These are phyloP conservation scores for Solanum pennellii DNA, from an alignment of 257 asterid genomes.

Conservation along the genomic window DNA sequence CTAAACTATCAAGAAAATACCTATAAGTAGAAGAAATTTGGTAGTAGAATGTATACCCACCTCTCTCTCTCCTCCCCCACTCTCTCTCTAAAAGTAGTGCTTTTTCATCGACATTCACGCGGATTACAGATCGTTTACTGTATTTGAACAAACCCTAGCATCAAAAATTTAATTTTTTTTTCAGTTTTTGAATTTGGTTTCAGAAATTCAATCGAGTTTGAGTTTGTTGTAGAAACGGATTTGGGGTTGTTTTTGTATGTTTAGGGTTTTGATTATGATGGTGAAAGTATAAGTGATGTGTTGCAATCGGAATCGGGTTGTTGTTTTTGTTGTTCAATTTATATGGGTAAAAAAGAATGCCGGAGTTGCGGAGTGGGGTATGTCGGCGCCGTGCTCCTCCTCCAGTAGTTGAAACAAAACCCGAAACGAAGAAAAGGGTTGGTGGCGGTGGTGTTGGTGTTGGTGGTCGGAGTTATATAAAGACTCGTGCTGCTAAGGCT, in stretches of 20 bases:
- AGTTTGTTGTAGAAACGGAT: background rate
- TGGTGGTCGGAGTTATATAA: background rate
- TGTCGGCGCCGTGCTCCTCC: background rate
- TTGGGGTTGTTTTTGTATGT: background rate
- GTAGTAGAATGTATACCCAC: background rate
- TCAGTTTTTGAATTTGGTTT: background rate
- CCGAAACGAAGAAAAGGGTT: background rate
- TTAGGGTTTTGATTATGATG: background rate
- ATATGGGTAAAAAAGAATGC: slow-evolving; percentile 13
- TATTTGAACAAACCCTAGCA: slow-evolving; percentile 9
- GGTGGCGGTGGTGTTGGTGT: background rate
- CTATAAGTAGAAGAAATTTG: background rate
- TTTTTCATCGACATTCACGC: background rate
- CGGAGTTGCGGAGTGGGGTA: slow-evolving; percentile 12
- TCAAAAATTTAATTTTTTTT: background rate
- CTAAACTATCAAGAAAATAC: background rate
- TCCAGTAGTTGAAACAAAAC: background rate
- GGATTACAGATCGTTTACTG: background rate
- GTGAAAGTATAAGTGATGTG: background rate
- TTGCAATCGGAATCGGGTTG: background rate
- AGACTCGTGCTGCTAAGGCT: slow-evolving; percentile 23
- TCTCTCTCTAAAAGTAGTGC: background rate
- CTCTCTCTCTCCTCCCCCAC: background rate
- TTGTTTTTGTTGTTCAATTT: background rate
- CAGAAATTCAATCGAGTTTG: background rate